Base-by-base conservation (phyloP, 2,329 filamentous ascomycete genomes). In the Trichophyton verrucosum region DNA sequence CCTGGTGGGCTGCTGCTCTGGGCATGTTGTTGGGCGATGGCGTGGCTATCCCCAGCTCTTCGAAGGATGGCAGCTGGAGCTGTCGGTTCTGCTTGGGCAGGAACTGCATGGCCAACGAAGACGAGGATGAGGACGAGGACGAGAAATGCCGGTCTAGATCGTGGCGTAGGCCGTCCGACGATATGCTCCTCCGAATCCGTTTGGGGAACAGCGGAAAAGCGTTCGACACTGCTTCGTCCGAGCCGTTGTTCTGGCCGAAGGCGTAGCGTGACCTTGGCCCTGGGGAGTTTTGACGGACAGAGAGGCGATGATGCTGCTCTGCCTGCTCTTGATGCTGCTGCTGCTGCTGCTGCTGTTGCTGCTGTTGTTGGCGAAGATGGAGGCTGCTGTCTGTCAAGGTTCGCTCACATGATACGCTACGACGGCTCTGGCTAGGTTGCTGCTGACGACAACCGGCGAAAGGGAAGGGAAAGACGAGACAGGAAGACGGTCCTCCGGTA, bases 21-120 rank as follows among this genome's bases (percentile, higher is more conserved):
- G 33, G 6, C 55, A 44, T 40, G 38, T 22, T 59, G 42, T 59
- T 59, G 17, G 40, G 63, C 5, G 69, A 64, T 53, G 78, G 76
- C 57, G 74, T 72, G 59, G 75, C 75, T 61, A 81, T 81, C 38
- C 78, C 79, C 57, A 82, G 72, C 17, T 75, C 71, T 60, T 82
- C 76, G 66, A 82, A 82, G 1, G 80, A 79, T 3, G 80, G 80
- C 15, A 83, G 74, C 59, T 80, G 77, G 46, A 83, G 70, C 38
- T 71, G 67, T 3, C 67, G 67, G 62, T 66, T 74, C 57, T 69
- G 69, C 60, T 70, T 73, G 44, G 73, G 70, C 1, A 74, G 63
- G 40, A 73, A 72, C 7, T 72, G 71, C 49, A 72, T 72, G 36
- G 72, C 68, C 8, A 69, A 62, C 3, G 73, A 73, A 1, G 71